Evolutionary conservation across 1,139 yeast genomes (phyloP).

Genomic region (Meyerozyma smithsonii): DNA sequence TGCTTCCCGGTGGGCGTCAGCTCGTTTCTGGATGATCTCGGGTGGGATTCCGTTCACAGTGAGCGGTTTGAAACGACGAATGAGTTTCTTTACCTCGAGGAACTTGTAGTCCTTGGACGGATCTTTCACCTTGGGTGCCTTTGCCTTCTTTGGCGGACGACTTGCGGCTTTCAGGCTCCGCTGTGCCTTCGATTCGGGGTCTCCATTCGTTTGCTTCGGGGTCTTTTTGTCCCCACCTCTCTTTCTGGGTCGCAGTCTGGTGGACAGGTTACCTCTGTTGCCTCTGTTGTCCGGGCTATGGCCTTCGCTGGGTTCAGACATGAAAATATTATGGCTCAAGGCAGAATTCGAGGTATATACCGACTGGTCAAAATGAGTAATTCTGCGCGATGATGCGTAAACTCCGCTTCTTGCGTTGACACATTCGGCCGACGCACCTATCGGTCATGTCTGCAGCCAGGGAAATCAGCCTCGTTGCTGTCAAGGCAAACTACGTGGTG

Average conservation of each 20-base stretch:
- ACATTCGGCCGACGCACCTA: background rate
- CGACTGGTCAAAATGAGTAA: background rate
- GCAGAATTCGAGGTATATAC: too few species aligned
- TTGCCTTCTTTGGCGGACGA: slow-evolving; percentile 1
- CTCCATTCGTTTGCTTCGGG: background rate
- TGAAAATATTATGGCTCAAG: too few species aligned
- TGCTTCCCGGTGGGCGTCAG: slow-evolving; percentile 6
- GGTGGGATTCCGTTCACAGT: slow-evolving; percentile 31
- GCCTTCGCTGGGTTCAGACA: background rate
- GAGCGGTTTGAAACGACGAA: slow-evolving; percentile 24
- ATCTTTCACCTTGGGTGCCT: slow-evolving; percentile 5
- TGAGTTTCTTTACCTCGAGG: slow-evolving; percentile 20
- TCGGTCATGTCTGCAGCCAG: background rate
- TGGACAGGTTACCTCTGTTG: too few species aligned
- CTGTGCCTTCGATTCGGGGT: background rate
- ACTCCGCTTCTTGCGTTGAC: background rate
- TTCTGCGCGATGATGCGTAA: background rate
- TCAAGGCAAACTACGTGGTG: slow-evolving; percentile 13
- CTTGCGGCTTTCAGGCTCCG: background rate
- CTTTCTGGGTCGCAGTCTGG: background rate
- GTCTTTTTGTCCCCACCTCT: background rate
- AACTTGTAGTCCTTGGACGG: slow-evolving; percentile 12
- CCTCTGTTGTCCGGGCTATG: background rate
- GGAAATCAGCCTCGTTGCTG: slow-evolving; percentile 1
- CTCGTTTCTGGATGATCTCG: slow-evolving; percentile 15